Percentiles rank a stretch among this genome's conserved stretches.
phyloP scores from a whole-genome alignment of 2,329 filamentous ascomycete genomes.

The Fusarium camptoceras region DNA sequence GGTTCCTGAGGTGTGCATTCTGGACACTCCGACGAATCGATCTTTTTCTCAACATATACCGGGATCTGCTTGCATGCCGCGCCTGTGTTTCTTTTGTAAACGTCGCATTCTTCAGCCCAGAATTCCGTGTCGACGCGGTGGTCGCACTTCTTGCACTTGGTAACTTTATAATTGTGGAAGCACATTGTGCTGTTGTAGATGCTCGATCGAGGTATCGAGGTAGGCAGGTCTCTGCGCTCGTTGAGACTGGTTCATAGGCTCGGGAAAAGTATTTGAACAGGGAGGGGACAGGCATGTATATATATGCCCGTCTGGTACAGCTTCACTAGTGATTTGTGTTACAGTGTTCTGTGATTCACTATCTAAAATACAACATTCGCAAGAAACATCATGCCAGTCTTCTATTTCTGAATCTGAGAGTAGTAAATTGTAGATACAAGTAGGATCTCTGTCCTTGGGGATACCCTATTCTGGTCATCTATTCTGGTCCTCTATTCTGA shows the following conservation, averaged over 20 bases:
- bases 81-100: not conserved
- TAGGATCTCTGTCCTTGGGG: not conserved
- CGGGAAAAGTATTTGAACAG: accelerated
- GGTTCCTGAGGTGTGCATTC: not conserved
- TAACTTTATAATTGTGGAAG: not conserved
- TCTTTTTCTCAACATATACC: not conserved
- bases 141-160: slow-evolving; percentile 3
- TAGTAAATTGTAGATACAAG: not conserved
- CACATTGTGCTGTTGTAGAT: slow-evolving; percentile 13
- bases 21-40: not conserved
- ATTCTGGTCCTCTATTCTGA: not conserved
- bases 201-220: not conserved
- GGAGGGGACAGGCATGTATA: too few relatives aligned
- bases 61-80: not conserved
- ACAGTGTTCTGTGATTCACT: not conserved
- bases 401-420: not conserved
- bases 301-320: not conserved
- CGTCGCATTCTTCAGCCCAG: not conserved
- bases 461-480: not conserved
- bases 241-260: not conserved
- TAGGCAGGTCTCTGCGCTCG: not conserved
- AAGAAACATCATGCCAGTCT: not conserved
- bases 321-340: not conserved
- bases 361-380: not conserved
- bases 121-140: not conserved